Base-by-base conservation (phyloP, 805 yeast genomes). In the Starmera amethionina region DNA sequence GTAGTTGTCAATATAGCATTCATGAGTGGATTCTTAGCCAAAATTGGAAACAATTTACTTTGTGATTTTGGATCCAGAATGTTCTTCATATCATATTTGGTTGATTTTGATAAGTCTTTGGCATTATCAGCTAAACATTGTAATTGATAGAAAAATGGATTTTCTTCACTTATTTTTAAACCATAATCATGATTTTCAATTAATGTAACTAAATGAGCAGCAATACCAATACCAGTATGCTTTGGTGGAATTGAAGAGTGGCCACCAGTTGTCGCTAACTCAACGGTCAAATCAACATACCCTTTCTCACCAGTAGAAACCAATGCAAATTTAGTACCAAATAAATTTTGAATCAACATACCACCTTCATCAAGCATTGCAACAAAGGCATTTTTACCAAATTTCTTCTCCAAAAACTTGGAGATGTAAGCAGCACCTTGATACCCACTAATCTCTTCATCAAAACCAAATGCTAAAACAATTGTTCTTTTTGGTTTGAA, bases 241-340 rank as follows among this genome's bases (percentile, higher is more conserved):
- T 75, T 80, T 2, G 89, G 90, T 9, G 94, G 93, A 13, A 71
- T 56, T 8, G 89, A 80, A 1, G 90, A 77, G 54, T 83, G 94
- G 8, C 94, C 94, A 32, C 94, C 94, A 10, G 76, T 75, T 16
- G 83, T 77, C 16, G 62, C 60, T 34, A 82, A 60, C 4, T 67
- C 65, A 33, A 81, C 63, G 28, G 56, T 55, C 35, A 79, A 58
- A 42, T 77, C 79, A 15, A 79, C 54, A 43, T 68, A 70, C 7
- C 85, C 84, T 56, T 77, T 78, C 52, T 80, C 83, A 14, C 75
- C 77, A 12, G 79, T 73, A 4, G 75, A 71, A 3, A 78, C 73
- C 25, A 70, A 60, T 3, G 79, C 74, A 43, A 75, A 64, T 29
- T 68, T 68, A 37, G 69, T 62, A 13, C 56, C 55, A 13, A 55